Conservation (phyloP, 192 early-diverging fungal species). For the Backusella parvicylindrica region DNA sequence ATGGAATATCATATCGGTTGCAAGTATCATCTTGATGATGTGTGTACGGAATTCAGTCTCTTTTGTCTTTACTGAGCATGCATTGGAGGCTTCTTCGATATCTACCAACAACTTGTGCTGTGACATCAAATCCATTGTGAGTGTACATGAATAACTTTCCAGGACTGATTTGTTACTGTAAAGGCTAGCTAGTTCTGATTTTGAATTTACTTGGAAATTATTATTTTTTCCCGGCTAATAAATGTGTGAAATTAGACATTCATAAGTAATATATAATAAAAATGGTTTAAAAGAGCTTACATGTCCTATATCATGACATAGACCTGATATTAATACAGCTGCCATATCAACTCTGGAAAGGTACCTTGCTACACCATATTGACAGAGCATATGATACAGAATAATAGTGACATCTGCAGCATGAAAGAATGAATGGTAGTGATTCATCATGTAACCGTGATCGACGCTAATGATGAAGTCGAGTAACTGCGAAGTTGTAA, state of each 20-base stretch:
- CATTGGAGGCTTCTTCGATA: constrained; percentile 42
- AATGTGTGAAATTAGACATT: constrained; percentile 1
- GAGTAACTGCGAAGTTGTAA: constrained; percentile 63
- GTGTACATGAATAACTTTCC: constrained; percentile 80
- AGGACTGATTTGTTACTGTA: constrained; percentile 83
- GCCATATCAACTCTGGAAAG: constrained; percentile 69
- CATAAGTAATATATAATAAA: neutral
- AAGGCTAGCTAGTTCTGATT: constrained; percentile 66
- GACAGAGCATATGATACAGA: constrained; percentile 71
- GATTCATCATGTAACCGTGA: constrained; percentile 73
- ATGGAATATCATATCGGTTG: constrained; percentile 91
- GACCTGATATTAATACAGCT: constrained; percentile 72
- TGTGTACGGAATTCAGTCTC: constrained; percentile 37
- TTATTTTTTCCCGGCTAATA: constrained; percentile 88
- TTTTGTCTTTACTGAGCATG: constrained; percentile 45
- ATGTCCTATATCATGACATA: constrained; percentile 90
- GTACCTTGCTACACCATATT: constrained; percentile 64
- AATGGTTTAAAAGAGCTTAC: constrained; percentile 41
- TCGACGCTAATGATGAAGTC: constrained; percentile 85
- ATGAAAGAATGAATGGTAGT: constrained; percentile 92
- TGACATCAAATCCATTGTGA: constrained; percentile 63
- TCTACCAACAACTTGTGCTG: constrained; percentile 70
- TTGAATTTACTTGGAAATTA: constrained; percentile 82
- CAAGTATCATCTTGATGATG: constrained; percentile 76
- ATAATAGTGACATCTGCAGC: constrained; percentile 86